Evolutionary conservation across 2,329 filamentous ascomycete genomes (phyloP).

Genomic region (Botrytis fragariae): DNA sequence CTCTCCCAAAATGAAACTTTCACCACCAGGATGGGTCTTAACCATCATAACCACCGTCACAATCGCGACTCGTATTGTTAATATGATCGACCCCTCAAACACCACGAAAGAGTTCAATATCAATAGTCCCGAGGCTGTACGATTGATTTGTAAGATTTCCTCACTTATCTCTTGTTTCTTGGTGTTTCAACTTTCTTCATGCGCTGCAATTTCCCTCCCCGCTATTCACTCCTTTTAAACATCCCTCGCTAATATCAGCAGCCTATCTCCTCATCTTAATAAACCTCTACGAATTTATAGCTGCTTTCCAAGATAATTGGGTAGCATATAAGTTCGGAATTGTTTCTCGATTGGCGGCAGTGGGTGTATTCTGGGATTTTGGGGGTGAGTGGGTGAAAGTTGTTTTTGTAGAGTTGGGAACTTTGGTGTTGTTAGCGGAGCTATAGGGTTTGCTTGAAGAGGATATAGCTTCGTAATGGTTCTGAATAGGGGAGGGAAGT

Average conservation of each 20-base stretch:
- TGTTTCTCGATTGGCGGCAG: not conserved
- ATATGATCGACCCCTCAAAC: not conserved
- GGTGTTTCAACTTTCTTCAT: not conserved
- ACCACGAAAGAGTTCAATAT: not conserved
- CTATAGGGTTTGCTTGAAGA: not conserved
- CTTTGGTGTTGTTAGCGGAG: not conserved
- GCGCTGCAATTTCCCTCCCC: not conserved
- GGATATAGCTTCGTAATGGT: accelerated
- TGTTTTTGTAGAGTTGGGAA: not conserved
- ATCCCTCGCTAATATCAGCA: not conserved
- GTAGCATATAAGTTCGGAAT: too few species aligned
- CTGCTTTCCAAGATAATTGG: not conserved
- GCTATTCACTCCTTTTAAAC: too few species aligned
- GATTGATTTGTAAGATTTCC: not conserved
- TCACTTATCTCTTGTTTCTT: not conserved
- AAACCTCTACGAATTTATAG: not conserved
- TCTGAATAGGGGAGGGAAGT: accelerated
- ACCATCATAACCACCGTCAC: not conserved
- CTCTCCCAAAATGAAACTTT: not conserved
- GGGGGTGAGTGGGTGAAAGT: not conserved
- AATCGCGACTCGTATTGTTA: not conserved
- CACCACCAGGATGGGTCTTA: not conserved
- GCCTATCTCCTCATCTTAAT: not conserved
- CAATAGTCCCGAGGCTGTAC: not conserved
- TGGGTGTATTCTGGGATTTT: not conserved